phyloP scores from a whole-genome alignment of 768 basidiomycete species.

The Leccinum sublutescens region DNA sequence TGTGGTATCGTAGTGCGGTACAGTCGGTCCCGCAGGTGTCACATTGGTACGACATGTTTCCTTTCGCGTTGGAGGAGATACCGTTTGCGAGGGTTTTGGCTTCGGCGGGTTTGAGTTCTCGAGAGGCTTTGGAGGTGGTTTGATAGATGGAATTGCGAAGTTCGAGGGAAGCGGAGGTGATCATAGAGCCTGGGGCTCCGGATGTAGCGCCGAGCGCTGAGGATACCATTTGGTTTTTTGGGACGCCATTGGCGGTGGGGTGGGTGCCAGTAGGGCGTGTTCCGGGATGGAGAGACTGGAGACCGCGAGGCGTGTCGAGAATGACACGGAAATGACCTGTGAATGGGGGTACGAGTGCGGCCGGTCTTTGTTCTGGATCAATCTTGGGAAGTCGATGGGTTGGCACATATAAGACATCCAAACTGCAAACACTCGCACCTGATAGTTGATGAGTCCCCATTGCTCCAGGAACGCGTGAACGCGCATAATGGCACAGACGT shows the following conservation, averaged over 20 bases:
- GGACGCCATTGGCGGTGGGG: conserved; percentile 48
- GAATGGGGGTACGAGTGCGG: conserved; percentile 93
- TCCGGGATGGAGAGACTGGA: conserved; percentile 89
- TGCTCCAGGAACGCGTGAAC: conserved; percentile 99
- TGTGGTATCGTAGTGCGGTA: conserved; percentile 85
- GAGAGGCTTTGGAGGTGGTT: conserved; percentile 81
- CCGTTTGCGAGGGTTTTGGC: conserved; percentile 61
- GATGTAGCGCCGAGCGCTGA: conserved; percentile 9
- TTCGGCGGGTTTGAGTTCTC: conserved; percentile 63
- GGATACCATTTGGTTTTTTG: conserved; percentile 34
- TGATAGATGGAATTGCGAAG: conserved; percentile 87
- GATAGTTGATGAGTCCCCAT: conserved; percentile 99
- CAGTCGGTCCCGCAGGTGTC: conserved; percentile 97
- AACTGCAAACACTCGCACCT: conserved; percentile 50
- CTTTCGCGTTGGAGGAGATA: conserved; percentile 44
- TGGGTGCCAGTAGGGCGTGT: conserved; percentile 54
- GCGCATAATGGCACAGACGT: conserved; percentile 98
- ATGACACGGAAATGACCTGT: conserved; percentile 99
- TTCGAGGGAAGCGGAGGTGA: conserved; percentile 73
- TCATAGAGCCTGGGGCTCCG: conserved; percentile 14
- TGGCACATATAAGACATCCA: not conserved
- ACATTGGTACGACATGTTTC: conserved; percentile 66
- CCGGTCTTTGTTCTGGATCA: conserved; percentile 94
- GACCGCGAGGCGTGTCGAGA: conserved; percentile 93
- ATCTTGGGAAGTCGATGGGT: conserved; percentile 54